A percentile compares a stretch with the other conserved stretches of the same genome.
Evolutionary conservation across 306 rosid species (phyloP).

Genomic region (Begonia loranthoides): DNA sequence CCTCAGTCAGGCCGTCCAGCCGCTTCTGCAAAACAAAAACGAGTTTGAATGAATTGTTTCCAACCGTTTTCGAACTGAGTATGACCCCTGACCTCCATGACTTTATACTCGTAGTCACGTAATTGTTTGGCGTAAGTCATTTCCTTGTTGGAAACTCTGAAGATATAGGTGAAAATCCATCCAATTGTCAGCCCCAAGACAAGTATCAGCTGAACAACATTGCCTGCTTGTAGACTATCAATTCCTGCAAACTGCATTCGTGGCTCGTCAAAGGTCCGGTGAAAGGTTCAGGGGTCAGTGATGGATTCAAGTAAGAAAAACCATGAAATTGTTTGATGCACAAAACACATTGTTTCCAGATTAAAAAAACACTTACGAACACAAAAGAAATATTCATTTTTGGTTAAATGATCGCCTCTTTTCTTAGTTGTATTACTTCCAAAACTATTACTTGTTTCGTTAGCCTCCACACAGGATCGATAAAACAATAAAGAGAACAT

Average conservation of each 20-base stretch:
- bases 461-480: too few species aligned
- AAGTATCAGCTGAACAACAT: constrained; percentile 84
- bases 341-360: too few species aligned
- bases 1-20: constrained; percentile 84
- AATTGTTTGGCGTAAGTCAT: constrained; percentile 95
- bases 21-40: constrained; percentile 52
- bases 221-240: constrained; percentile 91
- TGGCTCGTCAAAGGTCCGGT: too few species aligned
- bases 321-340: too few species aligned
- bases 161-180: constrained; percentile 87
- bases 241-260: constrained; percentile 59
- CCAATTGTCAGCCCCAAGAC: constrained; percentile 90
- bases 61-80: background rate
- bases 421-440: too few species aligned
- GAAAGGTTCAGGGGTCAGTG: too few species aligned
- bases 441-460: too few species aligned
- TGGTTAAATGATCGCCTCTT: too few species aligned
- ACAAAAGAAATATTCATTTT: too few species aligned
- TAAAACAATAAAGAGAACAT: too few species aligned
- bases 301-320: too few species aligned
- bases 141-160: constrained; percentile 94
- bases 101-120: constrained; percentile 84
- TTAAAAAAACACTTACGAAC: too few species aligned
- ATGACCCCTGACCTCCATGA: constrained; percentile 60
- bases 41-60: background rate